Conservation (phyloP, 441 rosid species). For the Erysimum pusillum region DNA sequence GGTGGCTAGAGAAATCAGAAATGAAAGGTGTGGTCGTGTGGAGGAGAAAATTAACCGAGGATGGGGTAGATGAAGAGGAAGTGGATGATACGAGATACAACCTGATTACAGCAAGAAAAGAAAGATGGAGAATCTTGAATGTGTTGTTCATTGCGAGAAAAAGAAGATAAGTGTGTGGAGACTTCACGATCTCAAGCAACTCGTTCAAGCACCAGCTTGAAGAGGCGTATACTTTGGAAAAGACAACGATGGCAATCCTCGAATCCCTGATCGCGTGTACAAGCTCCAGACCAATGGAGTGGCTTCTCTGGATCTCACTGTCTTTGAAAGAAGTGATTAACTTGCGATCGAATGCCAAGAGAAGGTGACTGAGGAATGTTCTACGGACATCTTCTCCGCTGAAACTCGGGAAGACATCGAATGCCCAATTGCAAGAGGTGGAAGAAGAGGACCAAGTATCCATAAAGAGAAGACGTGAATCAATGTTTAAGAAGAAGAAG, state of each 20-base stretch:
- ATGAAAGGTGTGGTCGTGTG: slow-evolving; percentile 36
- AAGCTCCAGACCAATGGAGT: not conserved
- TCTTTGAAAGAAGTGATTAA: not conserved
- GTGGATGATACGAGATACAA: slow-evolving; percentile 63
- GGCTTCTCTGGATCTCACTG: slow-evolving; percentile 12
- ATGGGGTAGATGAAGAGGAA: slow-evolving; percentile 47
- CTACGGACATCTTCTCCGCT: slow-evolving; percentile 22
- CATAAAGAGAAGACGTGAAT: too few relatives aligned
- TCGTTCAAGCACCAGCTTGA: slow-evolving; percentile 28
- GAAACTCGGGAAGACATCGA: slow-evolving; percentile 17
- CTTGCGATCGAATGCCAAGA: slow-evolving; percentile 12
- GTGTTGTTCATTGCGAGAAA: slow-evolving; percentile 30
- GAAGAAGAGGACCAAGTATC: too few relatives aligned
- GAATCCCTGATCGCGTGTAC: slow-evolving; percentile 1
- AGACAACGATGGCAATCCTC: not conserved
- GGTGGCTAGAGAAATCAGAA: slow-evolving; percentile 48
- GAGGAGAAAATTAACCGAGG: slow-evolving; percentile 44
- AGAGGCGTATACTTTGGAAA: slow-evolving; percentile 1
- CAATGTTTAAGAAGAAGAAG: too few relatives aligned
- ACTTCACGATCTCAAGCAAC: slow-evolving; percentile 3
- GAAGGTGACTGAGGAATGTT: slow-evolving; percentile 14
- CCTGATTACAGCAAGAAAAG: slow-evolving; percentile 43
- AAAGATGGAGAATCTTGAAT: slow-evolving; percentile 25
- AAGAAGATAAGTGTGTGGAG: slow-evolving; percentile 70
- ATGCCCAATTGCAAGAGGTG: not conserved